These are phyloP conservation scores for Lasiosphaeria ovina DNA, from an alignment of 495 filamentous ascomycete genomes.

Conservation along the genomic window DNA sequence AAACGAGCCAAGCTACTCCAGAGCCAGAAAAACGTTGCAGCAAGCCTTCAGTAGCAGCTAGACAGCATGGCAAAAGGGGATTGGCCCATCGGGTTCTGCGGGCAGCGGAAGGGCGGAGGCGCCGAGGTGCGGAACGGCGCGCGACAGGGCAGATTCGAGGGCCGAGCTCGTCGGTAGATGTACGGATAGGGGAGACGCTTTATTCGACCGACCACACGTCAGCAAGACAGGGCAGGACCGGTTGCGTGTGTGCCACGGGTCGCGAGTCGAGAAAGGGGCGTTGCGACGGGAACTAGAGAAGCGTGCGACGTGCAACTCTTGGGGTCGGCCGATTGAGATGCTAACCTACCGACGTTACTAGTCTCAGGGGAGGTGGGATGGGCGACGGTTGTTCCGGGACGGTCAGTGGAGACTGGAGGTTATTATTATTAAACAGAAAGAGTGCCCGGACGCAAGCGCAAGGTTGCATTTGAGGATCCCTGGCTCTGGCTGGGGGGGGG, in stretches of 20 bases:
- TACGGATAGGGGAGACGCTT: background rate
- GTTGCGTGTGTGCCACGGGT: no score
- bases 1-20: constrained; percentile 1
- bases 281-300: background rate
- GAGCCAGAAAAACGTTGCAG: constrained; percentile 8
- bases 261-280: no score
- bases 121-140: no score
- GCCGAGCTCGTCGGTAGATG: background rate
- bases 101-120: background rate
- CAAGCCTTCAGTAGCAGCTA: constrained; percentile 9
- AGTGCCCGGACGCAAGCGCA: background rate
- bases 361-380: background rate
- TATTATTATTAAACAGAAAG: background rate
- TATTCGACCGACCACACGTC: background rate
- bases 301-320: background rate
- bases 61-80: constrained; percentile 16
- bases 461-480: background rate
- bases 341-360: background rate
- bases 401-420: background rate
- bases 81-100: constrained; percentile 9
- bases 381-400: background rate
- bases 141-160: background rate
- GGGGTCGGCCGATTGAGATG: background rate
- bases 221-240: no score
- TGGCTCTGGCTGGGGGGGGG: background rate